Conservation (phyloP, 257 asterid genomes). For the Coffea canephora region DNA sequence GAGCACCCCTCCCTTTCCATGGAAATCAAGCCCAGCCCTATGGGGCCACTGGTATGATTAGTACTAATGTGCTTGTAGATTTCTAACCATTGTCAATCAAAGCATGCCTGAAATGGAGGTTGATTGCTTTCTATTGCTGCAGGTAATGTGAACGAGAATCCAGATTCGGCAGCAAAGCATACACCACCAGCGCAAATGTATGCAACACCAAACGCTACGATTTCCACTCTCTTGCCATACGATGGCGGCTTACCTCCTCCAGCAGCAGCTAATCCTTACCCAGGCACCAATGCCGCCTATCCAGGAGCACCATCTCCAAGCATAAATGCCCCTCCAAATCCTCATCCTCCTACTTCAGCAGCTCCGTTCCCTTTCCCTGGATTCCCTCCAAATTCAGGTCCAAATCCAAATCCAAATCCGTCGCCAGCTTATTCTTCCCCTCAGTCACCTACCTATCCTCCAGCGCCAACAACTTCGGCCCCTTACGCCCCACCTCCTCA, state of each 20-base stretch:
- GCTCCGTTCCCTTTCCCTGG: background rate
- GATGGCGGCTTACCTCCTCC: slow-evolving; percentile 22
- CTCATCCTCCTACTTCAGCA: slow-evolving; percentile 16
- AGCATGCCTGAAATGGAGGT: no score
- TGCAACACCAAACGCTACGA: slow-evolving; percentile 29
- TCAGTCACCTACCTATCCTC: slow-evolving; percentile 12
- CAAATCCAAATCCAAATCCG: background rate
- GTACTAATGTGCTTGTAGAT: background rate
- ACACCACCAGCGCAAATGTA: slow-evolving; percentile 10
- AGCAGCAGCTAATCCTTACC: slow-evolving; percentile 3
- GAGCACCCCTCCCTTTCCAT: slow-evolving; percentile 22
- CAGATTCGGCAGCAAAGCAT: slow-evolving; percentile 5
- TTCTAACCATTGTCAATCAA: background rate
- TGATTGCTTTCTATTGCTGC: background rate
- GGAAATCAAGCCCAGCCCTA: slow-evolving; percentile 17
- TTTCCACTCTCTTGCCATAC: slow-evolving; percentile 27
- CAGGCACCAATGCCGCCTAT: background rate
- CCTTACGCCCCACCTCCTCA: background rate
- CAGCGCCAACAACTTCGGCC: background rate
- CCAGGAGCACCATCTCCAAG: slow-evolving; percentile 8
- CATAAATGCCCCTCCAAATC: background rate
- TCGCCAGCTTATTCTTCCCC: background rate
- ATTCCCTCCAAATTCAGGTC: slow-evolving; percentile 8
- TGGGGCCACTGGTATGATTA: slow-evolving; percentile 8
- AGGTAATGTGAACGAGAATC: slow-evolving; percentile 2